Evolutionary conservation across 176 grass and related monocot genomes (phyloP), one percentile per base, ranked within the genome.

Genomic region (Puccinellia tenuiflora): DNA sequence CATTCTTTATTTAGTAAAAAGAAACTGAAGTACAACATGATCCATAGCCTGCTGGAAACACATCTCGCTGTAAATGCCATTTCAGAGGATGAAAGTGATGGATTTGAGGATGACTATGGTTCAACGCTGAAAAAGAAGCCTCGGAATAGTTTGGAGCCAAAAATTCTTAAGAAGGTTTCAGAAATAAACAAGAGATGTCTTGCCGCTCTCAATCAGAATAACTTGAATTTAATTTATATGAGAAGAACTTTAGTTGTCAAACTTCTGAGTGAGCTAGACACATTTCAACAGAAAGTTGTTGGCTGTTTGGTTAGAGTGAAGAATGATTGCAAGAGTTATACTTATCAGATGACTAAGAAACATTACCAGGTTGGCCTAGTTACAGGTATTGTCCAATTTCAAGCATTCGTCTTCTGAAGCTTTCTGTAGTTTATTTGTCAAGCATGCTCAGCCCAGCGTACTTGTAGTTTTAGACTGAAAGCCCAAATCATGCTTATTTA

Each of bases 291-390:
- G 33, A 98, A 98, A 90, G 68, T 98, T 42, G 64, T 78, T 66
- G 92, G 96, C 2, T 95, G 92, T 76, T 93, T 95, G 39, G 91
- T 98, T 66, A 91, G 92, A 81, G 53, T 95, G 31, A 98, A 76
- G 59, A 69, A 68, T 80, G 50, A 80, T 50, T 5, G 7, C 8
- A 83, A 68, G 60, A 45, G 57, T 52, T 77, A 83, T 25, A 4
- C 3, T 50, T 84, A 86, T 81, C 60, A 16, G 17, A 79, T 77
- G 17, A 47, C 66, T 38, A 76, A 50, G 84, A 91, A 85, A 25
- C 3, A 61, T 30, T 98, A 88, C 85, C 69, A 87, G 73, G 78
- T 98, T 68, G 96, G 92, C 17, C 48, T 83, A 79, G 89, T 98
- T 50, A 91, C 83, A 77, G 91, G 96, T 98, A 91, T 86, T 57